A percentile compares a stretch with the other conserved stretches of the same genome.
phyloP scores from a whole-genome alignment of 345 rosid species.

The Eucalyptus cladocalyx region DNA sequence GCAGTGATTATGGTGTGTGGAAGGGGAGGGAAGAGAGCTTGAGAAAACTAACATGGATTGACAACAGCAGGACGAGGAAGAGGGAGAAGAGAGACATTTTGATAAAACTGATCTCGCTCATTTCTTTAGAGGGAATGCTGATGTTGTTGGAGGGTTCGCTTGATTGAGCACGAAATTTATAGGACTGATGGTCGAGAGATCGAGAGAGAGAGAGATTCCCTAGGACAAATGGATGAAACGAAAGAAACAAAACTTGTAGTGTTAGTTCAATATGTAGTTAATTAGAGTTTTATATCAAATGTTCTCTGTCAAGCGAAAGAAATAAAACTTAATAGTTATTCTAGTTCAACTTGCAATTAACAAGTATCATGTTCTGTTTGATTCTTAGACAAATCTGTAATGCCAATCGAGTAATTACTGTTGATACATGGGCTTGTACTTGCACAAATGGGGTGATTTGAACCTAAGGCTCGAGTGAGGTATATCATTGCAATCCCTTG shows the following conservation, averaged over 20 bases:
- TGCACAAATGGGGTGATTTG: not conserved
- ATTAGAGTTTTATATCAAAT: not conserved
- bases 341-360: not conserved
- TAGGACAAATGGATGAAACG: not conserved
- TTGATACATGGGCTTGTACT: not conserved
- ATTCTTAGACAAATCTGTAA: not conserved
- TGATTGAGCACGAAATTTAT: not conserved
- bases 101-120: not conserved
- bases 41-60: conserved; percentile 18
- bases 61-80: not conserved
- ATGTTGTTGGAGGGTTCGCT: not conserved
- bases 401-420: not conserved
- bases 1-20: not conserved
- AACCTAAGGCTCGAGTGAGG: not conserved
- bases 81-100: not conserved
- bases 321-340: not conserved
- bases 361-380: not conserved
- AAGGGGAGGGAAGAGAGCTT: not conserved
- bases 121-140: not conserved
- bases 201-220: not conserved
- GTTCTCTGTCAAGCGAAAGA: not conserved
- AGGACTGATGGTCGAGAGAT: not conserved
- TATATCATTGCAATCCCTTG: not conserved
- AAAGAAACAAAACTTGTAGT: not conserved
- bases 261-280: not conserved